Evolutionary conservation across 176 grass and related monocot species (phyloP).

Genomic region (Juncus effusus): DNA sequence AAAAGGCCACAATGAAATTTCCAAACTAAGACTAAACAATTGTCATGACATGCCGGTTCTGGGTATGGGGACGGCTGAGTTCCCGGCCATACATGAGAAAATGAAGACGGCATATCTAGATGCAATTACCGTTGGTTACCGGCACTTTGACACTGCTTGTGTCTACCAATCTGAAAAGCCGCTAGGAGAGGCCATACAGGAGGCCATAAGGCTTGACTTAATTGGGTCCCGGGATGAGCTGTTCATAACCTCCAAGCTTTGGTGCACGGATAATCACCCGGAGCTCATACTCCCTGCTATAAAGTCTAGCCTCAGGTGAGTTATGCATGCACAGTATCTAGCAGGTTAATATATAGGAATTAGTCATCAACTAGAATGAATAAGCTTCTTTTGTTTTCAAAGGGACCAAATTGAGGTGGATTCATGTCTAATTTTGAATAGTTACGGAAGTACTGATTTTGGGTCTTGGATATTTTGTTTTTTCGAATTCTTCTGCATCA

Average conservation of each 20-base stretch:
- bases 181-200: constrained; percentile 37
- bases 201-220: constrained; percentile 34
- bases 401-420: too few relatives aligned
- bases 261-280: constrained; percentile 55
- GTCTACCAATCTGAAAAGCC: constrained; percentile 37
- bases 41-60: constrained; percentile 40
- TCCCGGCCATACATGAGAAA: background rate
- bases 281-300: constrained; percentile 51
- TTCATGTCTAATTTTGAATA: too few relatives aligned
- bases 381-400: too few relatives aligned
- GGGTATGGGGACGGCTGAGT: constrained; percentile 42
- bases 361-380: too few relatives aligned
- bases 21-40: constrained; percentile 29
- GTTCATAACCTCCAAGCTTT: constrained; percentile 79
- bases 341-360: too few relatives aligned
- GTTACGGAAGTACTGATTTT: too few relatives aligned
- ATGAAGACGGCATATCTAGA: constrained; percentile 32
- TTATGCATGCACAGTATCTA: too few relatives aligned
- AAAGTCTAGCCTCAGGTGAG: background rate
- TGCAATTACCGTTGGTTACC: constrained; percentile 51
- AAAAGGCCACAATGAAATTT: background rate
- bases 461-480: too few relatives aligned
- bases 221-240: constrained; percentile 42
- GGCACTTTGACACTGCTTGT: constrained; percentile 63
- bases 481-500: too few relatives aligned